A percentile compares a stretch with the other conserved stretches of the same genome.
These are phyloP conservation scores for Vaccinium macrocarpon DNA, from an alignment of 148 eudicot species.

Conservation along the genomic window DNA sequence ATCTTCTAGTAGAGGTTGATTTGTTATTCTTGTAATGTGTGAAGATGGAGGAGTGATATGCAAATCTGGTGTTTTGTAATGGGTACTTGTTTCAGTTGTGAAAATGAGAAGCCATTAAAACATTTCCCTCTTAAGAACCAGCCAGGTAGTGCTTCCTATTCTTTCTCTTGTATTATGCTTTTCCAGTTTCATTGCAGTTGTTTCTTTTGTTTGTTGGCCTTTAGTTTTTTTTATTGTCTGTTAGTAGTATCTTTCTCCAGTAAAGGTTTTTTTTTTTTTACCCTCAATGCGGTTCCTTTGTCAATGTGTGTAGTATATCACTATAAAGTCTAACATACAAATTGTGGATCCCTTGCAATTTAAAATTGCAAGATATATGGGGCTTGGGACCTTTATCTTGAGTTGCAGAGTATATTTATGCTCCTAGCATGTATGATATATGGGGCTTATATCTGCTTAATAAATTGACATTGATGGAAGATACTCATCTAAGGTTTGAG, in stretches of 20 bases:
- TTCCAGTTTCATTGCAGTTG: not conserved
- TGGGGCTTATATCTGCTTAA: too few relatives aligned
- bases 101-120: slow-evolving; percentile 25
- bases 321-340: not conserved
- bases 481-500: too few relatives aligned
- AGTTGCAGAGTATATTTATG: too few relatives aligned
- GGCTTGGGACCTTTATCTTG: too few relatives aligned
- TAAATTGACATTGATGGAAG: too few relatives aligned
- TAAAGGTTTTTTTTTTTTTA: not conserved
- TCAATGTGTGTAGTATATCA: not conserved
- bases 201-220: not conserved
- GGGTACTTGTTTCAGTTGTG: slow-evolving; percentile 60
- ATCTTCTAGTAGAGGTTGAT: not conserved
- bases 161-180: not conserved
- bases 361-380: not conserved
- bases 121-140: slow-evolving; percentile 21
- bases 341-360: not conserved
- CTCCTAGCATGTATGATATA: too few relatives aligned
- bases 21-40: slow-evolving; percentile 6
- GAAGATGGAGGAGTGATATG: slow-evolving; percentile 8
- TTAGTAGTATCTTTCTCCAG: not conserved
- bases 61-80: slow-evolving; percentile 25
- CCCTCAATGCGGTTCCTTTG: not conserved
- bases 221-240: not conserved
- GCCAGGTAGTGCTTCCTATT: slow-evolving; percentile 12